Evolutionary conservation across 202 grass and related monocot genomes (phyloP).

Genomic region (Carex sylvatica): DNA sequence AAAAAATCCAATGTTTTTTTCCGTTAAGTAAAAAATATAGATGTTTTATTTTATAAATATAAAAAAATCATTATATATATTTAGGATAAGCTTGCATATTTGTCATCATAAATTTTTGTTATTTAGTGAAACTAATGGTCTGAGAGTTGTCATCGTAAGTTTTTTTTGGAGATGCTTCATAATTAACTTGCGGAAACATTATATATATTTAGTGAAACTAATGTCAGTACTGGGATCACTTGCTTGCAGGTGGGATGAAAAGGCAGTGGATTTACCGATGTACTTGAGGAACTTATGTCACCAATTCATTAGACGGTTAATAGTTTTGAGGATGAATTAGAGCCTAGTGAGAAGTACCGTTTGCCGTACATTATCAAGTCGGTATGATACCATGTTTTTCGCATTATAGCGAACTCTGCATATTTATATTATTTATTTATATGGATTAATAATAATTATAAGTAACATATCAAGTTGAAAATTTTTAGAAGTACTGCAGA

Average conservation of each 20-base stretch:
- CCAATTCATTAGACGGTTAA: neutral
- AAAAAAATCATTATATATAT: neutral
- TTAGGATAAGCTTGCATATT: neutral
- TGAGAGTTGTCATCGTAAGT: too few species aligned
- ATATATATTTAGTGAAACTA: too few species aligned
- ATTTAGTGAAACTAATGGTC: too few species aligned
- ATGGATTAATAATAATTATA: too few species aligned
- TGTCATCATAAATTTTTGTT: neutral
- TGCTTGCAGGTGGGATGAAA: constrained; percentile 29
- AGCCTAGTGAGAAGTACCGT: constrained; percentile 34
- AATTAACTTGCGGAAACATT: too few species aligned
- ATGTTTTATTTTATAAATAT: too few species aligned
- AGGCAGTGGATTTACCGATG: neutral
- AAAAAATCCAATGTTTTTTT: too few species aligned
- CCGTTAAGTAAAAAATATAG: too few species aligned
- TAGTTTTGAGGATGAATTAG: constrained; percentile 17
- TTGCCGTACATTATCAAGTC: constrained; percentile 18
- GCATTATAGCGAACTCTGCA: too few species aligned
- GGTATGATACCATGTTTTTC: constrained; percentile 19
- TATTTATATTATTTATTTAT: too few species aligned
- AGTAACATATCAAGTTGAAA: too few species aligned
- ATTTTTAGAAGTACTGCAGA: neutral
- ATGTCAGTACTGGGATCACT: too few species aligned
- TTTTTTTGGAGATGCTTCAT: neutral
- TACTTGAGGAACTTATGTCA: constrained; percentile 25